Evolutionary conservation across 2,329 filamentous ascomycete species (phyloP).

Genomic region (Huntiella savannae): DNA sequence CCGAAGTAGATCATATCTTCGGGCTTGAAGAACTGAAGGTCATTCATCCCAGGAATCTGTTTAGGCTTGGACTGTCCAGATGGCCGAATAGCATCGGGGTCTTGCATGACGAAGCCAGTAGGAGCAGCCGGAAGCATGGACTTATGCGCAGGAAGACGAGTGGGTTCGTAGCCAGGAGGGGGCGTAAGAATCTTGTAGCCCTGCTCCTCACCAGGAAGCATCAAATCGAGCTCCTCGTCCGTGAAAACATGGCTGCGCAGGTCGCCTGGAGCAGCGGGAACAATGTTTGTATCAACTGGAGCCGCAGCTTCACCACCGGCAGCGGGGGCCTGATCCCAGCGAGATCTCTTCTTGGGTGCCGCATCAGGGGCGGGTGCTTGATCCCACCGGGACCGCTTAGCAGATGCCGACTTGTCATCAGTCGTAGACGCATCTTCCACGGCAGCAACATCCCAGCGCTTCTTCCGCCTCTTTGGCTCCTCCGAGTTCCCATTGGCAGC

Average conservation of each 20-base stretch:
- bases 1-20: slow-evolving; percentile 99
- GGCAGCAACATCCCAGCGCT: slow-evolving; percentile 68
- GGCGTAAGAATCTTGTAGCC: slow-evolving; percentile 86
- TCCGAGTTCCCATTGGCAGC: slow-evolving; percentile 60
- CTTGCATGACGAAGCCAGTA: slow-evolving; percentile 91
- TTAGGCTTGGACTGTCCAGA: slow-evolving; percentile 83
- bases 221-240: slow-evolving; percentile 82
- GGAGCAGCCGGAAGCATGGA: slow-evolving; percentile 44
- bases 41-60: slow-evolving; percentile 88
- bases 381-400: slow-evolving; percentile 75
- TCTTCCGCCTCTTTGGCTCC: slow-evolving; percentile 66
- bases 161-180: slow-evolving; percentile 77
- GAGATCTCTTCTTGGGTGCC: slow-evolving; percentile 53
- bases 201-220: slow-evolving; percentile 73
- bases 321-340: slow-evolving; percentile 81
- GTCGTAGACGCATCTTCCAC: slow-evolving; percentile 21
- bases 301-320: slow-evolving; percentile 56
- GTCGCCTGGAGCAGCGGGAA: slow-evolving; percentile 56
- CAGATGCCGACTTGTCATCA: slow-evolving; percentile 28
- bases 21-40: slow-evolving; percentile 93
- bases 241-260: slow-evolving; percentile 67
- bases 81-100: slow-evolving; percentile 65
- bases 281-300: slow-evolving; percentile 39
- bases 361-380: slow-evolving; percentile 47
- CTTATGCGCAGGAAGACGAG: slow-evolving; percentile 58